Evolutionary conservation across 139 green algal genomes (phyloP), one percentile per base, ranked within the genome.

Genomic region (Limnomonas spitsbergensis): DNA sequence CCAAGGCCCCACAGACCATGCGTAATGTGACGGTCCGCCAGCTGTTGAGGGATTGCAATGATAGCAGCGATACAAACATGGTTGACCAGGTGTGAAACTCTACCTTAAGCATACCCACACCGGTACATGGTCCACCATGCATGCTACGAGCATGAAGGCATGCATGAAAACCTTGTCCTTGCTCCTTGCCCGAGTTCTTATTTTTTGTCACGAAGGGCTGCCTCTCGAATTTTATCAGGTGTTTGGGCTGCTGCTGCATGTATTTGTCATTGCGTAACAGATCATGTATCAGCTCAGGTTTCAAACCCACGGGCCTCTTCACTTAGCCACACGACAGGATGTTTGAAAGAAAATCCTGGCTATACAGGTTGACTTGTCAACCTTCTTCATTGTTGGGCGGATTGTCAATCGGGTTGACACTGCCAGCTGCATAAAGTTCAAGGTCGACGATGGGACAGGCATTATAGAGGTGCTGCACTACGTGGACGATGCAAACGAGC

Each of bases 361-460:
- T n/a, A n/a, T n/a, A n/a, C n/a, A n/a, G n/a, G n/a, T n/a, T n/a
- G n/a, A n/a, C 20, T 61, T 61, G 20, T 14, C 47, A 61, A 61
- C 47, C 14, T 66, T 93, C 53, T 89, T 84, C 0, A 36, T 93
- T 9, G 83, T 94, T 31, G 90, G 88, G 20, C 90, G 89, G 69
- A 79, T 94, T 3, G 52, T 88, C 3, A 31, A 34, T 31, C 66
- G 78, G 2, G 66, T 81, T 34, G 84, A 91, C 61, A 37, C 77
- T 3, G 38, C 81, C 3, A 85, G 84, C 1, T 77, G 56, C 32
- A 66, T 85, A 4, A 78, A 74, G 1, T 80, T 88, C 52, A 85
- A 38, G 20, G n/a, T 94, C 4, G 85, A 93, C 76, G 90, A 94
- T 78, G 90, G 90, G 40, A 92, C 90, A 29, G 90, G 90, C 36